These are phyloP conservation scores for Plasmodium reichenowi DNA, from an alignment of 169 alveolate species.

Conservation along the genomic window DNA sequence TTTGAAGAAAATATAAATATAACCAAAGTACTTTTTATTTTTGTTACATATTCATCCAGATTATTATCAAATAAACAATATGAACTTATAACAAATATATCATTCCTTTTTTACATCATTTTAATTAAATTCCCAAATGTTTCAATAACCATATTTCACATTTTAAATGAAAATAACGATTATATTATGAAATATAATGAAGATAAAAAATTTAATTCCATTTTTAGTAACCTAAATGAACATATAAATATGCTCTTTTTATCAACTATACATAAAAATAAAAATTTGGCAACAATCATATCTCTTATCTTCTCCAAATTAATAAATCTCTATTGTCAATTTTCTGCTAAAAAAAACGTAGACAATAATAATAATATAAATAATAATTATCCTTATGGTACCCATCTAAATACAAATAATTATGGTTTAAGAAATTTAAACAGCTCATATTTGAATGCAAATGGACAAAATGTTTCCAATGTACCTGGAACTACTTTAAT, in stretches of 20 bases:
- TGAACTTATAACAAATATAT: constrained; percentile 78
- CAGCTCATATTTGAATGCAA: constrained; percentile 53
- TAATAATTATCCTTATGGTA: constrained; percentile 56
- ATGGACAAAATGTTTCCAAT: constrained; percentile 45
- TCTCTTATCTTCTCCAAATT: constrained; percentile 75
- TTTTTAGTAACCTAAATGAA: constrained; percentile 75
- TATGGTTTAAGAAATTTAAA: constrained; percentile 57
- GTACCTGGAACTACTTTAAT: constrained; percentile 27
- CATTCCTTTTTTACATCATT: constrained; percentile 76
- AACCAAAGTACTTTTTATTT: constrained; percentile 79
- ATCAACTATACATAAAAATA: constrained; percentile 77
- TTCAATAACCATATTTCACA: constrained; percentile 76
- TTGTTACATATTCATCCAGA: constrained; percentile 82
- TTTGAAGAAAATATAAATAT: constrained; percentile 83
- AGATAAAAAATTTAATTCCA: constrained; percentile 77
- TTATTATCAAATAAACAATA: constrained; percentile 78
- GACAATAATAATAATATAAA: constrained; percentile 11
- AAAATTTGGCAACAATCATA: constrained; percentile 68
- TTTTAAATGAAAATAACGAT: constrained; percentile 77
- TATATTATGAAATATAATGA: constrained; percentile 76
- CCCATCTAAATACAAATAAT: constrained; percentile 58
- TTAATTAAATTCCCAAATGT: constrained; percentile 77
- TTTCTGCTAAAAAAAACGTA: constrained; percentile 62
- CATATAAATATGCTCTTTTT: constrained; percentile 74
- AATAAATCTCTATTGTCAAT: constrained; percentile 74